phyloP scores from a whole-genome alignment of 2,329 filamentous ascomycete species.

The Paradendryphiella salina region DNA sequence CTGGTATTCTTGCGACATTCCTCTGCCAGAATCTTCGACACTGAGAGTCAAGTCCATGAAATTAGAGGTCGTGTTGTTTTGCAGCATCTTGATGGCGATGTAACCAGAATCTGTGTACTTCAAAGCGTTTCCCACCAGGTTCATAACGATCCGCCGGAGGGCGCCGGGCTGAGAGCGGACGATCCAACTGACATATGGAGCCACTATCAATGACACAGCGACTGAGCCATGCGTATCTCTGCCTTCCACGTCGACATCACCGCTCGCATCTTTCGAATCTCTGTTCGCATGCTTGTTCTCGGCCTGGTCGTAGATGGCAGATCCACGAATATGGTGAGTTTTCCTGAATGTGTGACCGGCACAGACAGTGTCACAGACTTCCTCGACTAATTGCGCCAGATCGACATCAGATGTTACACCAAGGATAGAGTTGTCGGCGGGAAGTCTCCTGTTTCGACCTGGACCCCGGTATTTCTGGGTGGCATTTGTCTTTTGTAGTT shows the following conservation, averaged over 20 bases:
- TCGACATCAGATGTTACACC: conserved; percentile 39
- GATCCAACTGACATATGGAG: conserved; percentile 34
- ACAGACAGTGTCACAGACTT: conserved; percentile 60
- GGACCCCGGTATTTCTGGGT: conserved; percentile 23
- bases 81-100: conserved; percentile 32
- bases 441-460: conserved; percentile 29
- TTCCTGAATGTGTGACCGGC: conserved; percentile 53
- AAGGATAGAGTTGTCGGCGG: conserved; percentile 36
- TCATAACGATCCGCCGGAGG: conserved; percentile 42
- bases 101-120: conserved; percentile 44
- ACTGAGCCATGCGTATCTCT: conserved; percentile 29
- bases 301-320: conserved; percentile 32
- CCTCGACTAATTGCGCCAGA: conserved; percentile 49
- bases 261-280: conserved; percentile 16
- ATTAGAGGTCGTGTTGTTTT: conserved; percentile 17
- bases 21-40: conserved; percentile 42
- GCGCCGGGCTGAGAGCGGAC: conserved; percentile 41
- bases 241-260: conserved; percentile 12
- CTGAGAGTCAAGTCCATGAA: conserved; percentile 40
- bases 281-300: conserved; percentile 15
- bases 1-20: conserved; percentile 44
- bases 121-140: conserved; percentile 42
- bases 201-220: conserved; percentile 36
- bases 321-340: conserved; percentile 26
- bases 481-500: conserved; percentile 30